A percentile compares a stretch with the other conserved stretches of the same genome.
These are phyloP conservation scores for Rhododendron kiyosumense DNA, from an alignment of 148 eudicot genomes.

Conservation along the genomic window DNA sequence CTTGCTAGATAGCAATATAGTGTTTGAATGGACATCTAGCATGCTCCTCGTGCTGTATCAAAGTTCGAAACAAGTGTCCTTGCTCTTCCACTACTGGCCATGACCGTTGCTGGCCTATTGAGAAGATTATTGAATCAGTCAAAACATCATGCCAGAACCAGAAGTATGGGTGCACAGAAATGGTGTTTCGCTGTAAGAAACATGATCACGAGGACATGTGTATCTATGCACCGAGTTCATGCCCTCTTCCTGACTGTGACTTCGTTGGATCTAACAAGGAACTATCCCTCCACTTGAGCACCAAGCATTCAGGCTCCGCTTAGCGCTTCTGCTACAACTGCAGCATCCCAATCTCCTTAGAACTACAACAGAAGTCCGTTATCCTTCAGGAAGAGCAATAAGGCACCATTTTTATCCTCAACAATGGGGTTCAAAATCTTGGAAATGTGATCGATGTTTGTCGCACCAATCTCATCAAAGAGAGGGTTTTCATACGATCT, in stretches of 20 bases:
- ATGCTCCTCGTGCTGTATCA: not conserved
- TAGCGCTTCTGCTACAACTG: slow-evolving; percentile 27
- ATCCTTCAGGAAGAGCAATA: slow-evolving; percentile 38
- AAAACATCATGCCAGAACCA: not conserved
- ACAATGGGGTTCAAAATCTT: slow-evolving; percentile 4
- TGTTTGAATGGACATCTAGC: not conserved
- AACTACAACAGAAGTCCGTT: slow-evolving; percentile 16
- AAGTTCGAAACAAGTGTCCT: not conserved
- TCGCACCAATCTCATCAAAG: slow-evolving; percentile 20
- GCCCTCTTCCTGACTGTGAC: slow-evolving; percentile 44
- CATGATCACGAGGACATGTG: slow-evolving; percentile 51
- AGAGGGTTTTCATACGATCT: slow-evolving; percentile 30
- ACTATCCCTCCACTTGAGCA: slow-evolving; percentile 30
- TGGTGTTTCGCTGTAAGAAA: slow-evolving; percentile 35
- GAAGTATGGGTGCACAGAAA: slow-evolving; percentile 50
- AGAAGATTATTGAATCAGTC: not conserved
- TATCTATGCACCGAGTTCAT: slow-evolving; percentile 38
- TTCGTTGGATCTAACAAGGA: slow-evolving; percentile 35
- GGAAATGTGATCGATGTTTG: slow-evolving; percentile 30
- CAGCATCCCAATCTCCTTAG: slow-evolving; percentile 18
- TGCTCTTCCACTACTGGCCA: not conserved
- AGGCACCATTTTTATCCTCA: slow-evolving; percentile 34
- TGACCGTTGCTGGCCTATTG: not conserved
- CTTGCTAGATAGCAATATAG: not conserved
- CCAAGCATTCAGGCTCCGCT: slow-evolving; percentile 30